Conservation (phyloP, 1,139 yeast species). For the Meyerozyma athensensis region DNA sequence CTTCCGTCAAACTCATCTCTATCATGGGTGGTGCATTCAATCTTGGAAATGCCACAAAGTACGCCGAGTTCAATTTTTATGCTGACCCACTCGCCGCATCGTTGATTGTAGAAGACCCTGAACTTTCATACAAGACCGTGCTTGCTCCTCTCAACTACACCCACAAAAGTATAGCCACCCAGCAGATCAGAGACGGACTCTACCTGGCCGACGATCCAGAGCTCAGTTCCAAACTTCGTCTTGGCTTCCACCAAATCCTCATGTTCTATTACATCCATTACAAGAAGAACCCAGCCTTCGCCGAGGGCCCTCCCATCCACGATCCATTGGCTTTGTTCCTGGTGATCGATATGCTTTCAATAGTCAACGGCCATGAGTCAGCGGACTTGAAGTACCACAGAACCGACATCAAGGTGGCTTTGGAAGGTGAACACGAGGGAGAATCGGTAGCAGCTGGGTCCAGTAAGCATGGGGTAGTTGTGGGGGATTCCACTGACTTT, state of each 20-base stretch:
- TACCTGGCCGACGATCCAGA: constrained; percentile 15
- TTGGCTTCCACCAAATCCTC: constrained; percentile 53
- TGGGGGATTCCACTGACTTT: constrained; percentile 42
- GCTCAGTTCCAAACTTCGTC: constrained; percentile 38
- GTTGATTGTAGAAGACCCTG: constrained; percentile 43
- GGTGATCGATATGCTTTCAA: constrained; percentile 34
- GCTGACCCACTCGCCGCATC: constrained; percentile 76
- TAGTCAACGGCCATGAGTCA: constrained; percentile 24
- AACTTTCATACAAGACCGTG: constrained; percentile 44
- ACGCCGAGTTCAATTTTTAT: constrained; percentile 76
- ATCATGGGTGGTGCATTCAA: constrained; percentile 77
- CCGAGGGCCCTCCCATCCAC: constrained; percentile 71
- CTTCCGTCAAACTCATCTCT: constrained; percentile 46
- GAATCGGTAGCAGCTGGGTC: constrained; percentile 24
- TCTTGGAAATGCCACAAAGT: constrained; percentile 39
- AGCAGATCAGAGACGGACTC: constrained; percentile 31
- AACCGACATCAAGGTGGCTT: constrained; percentile 21
- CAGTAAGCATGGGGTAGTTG: constrained; percentile 35
- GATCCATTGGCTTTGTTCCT: constrained; percentile 73
- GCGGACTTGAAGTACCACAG: constrained; percentile 30
- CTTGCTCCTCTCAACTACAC: constrained; percentile 69
- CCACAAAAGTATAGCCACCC: constrained; percentile 60
- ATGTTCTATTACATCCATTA: constrained; percentile 48
- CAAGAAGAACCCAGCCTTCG: constrained; percentile 38
- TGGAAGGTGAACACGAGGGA: constrained; percentile 30